Evolutionary conservation across 352 stramenopile species (phyloP).

Genomic region (Phytophthora pistaciae): DNA sequence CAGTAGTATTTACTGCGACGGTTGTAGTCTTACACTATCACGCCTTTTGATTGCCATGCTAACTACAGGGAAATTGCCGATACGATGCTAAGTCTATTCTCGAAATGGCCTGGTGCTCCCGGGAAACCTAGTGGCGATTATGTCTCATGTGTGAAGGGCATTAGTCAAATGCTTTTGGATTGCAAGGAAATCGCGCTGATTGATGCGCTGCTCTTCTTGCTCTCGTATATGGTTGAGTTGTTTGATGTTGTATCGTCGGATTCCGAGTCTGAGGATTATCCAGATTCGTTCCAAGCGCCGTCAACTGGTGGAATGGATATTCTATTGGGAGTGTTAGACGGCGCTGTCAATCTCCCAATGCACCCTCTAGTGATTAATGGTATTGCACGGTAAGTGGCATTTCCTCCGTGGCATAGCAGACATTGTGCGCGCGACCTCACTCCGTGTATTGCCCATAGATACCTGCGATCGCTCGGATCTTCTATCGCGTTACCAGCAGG

Average conservation of each 20-base stretch:
- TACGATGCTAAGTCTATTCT: slow-evolving; percentile 83
- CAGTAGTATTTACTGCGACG: not conserved
- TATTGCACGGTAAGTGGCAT: slow-evolving; percentile 50
- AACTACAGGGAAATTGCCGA: slow-evolving; percentile 77
- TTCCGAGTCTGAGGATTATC: slow-evolving; percentile 64
- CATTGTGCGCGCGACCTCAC: not conserved
- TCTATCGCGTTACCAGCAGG: slow-evolving; percentile 60
- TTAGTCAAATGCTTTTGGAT: slow-evolving; percentile 58
- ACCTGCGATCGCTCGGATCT: slow-evolving; percentile 65
- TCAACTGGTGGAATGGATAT: slow-evolving; percentile 61
- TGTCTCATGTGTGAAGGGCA: slow-evolving; percentile 66
- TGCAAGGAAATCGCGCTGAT: slow-evolving; percentile 64
- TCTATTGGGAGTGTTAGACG: slow-evolving; percentile 59
- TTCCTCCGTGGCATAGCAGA: not conserved
- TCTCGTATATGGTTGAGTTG: slow-evolving; percentile 82
- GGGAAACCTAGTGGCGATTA: slow-evolving; percentile 47
- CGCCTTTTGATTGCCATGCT: not conserved
- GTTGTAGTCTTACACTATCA: not conserved
- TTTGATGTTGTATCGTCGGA: slow-evolving; percentile 87
- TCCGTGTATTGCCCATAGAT: slow-evolving; percentile 43
- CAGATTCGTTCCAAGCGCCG: slow-evolving; percentile 24
- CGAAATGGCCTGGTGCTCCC: slow-evolving; percentile 72
- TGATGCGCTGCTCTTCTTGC: slow-evolving; percentile 76
- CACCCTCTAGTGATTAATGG: slow-evolving; percentile 72
- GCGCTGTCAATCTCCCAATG: slow-evolving; percentile 51